Evolutionary conservation across 2,329 filamentous ascomycete species (phyloP), one percentile per base, ranked within the genome.

Genomic region (Hypomyces rosellus): DNA sequence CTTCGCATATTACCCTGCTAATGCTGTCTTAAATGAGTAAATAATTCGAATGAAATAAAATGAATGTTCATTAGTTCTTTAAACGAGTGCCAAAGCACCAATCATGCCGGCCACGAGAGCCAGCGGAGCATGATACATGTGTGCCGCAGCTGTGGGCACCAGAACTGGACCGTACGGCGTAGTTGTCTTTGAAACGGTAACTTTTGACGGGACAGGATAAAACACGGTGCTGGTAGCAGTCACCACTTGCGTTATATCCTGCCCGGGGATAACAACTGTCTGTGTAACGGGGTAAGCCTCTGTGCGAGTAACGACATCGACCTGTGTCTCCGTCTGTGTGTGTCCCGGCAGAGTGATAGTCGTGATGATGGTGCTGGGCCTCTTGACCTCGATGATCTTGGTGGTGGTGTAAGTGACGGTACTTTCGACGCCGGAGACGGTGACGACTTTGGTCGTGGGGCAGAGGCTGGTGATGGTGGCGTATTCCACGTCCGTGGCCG

Each of bases 381-480:
- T 34, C 13, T 52, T 44, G 18, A 66, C 69, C 46, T 64, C 58
- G 48, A 66, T 66, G n/a, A 73, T 64, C 34, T 69, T 61, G 5
- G 67, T 69, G 8, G 69, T 72, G 3, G 69, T 70, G 55, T 68
- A 69, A 34, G 68, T 63, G 12, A 67, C 67, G 30, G 64, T 62
- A 4, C 61, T 60, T 4, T 67, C 62, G 18, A 63, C 59, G 25
- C 76, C 76, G 18, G 59, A 66, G 4, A 75, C 48, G 1, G 70
- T 74, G 60, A 69, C 70, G 38, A 70, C 71, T 57, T 72, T 65
- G 3, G 72, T 75, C 12, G 74, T 58, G 16, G 74, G 72, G 60
- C 68, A 74, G 9, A 74, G 61, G 15, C 64, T 67, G 12, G 74
- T 77, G 40, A 69, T 46, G 16, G 71, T 74, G 4, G 63, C 66